Evolutionary conservation across 176 grass and related monocot species (phyloP).

Genomic region (Hordeum vulgare): MorexV3_pseudomolecules_assembly NC_058519.1:233274705-233275204

Average conservation of each 20-base stretch:
- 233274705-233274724: no score
- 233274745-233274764: background rate
- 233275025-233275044: background rate
- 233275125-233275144: slow-evolving; percentile 79
- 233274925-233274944: background rate
- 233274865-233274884: background rate
- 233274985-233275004: background rate
- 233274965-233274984: background rate
- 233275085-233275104: slow-evolving; percentile 72
- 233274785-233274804: background rate
- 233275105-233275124: slow-evolving; percentile 52
- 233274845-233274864: background rate
- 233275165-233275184: slow-evolving; percentile 88
- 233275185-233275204: slow-evolving; percentile 81
- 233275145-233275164: slow-evolving; percentile 90
- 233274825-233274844: background rate
- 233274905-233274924: background rate
- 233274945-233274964: background rate
- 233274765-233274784: background rate
- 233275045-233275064: background rate
- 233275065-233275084: slow-evolving; percentile 13
- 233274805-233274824: background rate
- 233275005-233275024: slow-evolving; percentile 15
- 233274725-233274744: no score
- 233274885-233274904: background rate